Evolutionary conservation across 805 yeast species (phyloP).

Genomic region (Torulaspora quercuum): DNA sequence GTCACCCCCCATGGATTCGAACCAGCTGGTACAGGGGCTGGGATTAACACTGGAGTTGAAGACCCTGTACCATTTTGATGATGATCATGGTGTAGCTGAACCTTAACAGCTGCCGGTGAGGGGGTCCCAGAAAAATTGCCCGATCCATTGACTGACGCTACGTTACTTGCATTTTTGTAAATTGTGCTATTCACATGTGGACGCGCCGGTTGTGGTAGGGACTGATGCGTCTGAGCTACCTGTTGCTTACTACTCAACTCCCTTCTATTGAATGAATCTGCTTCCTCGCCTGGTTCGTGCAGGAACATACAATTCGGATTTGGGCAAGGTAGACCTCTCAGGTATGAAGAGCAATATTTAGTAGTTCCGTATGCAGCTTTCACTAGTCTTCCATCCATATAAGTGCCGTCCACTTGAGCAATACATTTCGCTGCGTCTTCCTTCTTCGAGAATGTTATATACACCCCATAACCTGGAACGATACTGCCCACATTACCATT

Average conservation of each 20-base stretch:
- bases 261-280: conserved; percentile 84
- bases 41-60: conserved; percentile 32
- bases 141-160: conserved; percentile 12
- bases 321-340: conserved; percentile 94
- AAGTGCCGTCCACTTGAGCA: conserved; percentile 84
- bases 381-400: conserved; percentile 84
- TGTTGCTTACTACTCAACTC: conserved; percentile 40
- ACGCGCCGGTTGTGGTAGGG: conserved; percentile 9
- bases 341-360: conserved; percentile 93
- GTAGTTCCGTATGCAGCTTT: conserved; percentile 98
- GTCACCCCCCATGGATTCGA: conserved; percentile 38
- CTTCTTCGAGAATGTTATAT: conserved; percentile 86
- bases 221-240: conserved; percentile 18
- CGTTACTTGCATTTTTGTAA: conserved; percentile 16
- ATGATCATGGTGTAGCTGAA: conserved; percentile 29
- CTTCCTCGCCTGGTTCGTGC: conserved; percentile 99
- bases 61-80: conserved; percentile 15
- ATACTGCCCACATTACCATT: conserved; percentile 38
- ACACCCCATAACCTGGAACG: conserved; percentile 85
- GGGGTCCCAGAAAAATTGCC: conserved; percentile 22
- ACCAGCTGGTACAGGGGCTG: conserved; percentile 35
- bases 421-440: conserved; percentile 96
- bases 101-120: conserved; percentile 33
- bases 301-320: conserved; percentile 98
- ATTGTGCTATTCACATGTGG: conserved; percentile 10